A percentile compares a stretch with the other conserved stretches of the same genome.
phyloP scores from a whole-genome alignment of 352 stramenopile genomes.

The Globisporangium emineosum region DNA sequence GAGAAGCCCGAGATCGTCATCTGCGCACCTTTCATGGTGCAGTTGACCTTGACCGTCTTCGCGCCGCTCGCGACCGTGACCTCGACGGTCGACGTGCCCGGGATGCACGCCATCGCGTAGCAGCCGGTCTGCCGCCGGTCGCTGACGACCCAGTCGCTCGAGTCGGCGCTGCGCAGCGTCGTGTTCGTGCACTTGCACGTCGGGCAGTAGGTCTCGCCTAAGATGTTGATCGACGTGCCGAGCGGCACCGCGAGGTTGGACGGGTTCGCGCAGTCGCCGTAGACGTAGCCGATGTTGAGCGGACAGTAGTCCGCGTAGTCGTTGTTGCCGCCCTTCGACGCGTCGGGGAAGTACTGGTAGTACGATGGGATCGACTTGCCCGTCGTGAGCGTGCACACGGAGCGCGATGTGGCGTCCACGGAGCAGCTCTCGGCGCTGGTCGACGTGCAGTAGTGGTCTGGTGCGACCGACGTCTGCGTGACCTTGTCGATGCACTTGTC shows the following conservation, averaged over 20 bases:
- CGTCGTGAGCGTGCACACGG: slow-evolving; percentile 52
- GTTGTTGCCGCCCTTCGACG: slow-evolving; percentile 49
- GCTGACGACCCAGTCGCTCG: slow-evolving; percentile 54
- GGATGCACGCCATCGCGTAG: slow-evolving; percentile 68
- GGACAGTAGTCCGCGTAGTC: slow-evolving; percentile 78
- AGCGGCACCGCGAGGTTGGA: slow-evolving; percentile 47
- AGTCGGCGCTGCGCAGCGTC: slow-evolving; percentile 62
- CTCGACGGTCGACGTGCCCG: slow-evolving; percentile 28
- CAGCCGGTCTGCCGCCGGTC: slow-evolving; percentile 62
- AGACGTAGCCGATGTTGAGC: slow-evolving; percentile 65
- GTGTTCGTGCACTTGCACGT: slow-evolving; percentile 71
- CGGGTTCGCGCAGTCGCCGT: slow-evolving; percentile 61
- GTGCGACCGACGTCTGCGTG: slow-evolving; percentile 36
- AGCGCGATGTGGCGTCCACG: slow-evolving; percentile 65
- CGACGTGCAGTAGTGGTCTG: slow-evolving; percentile 66
- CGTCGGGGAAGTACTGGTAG: slow-evolving; percentile 64
- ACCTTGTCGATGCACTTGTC: slow-evolving; percentile 64
- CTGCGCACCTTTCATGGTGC: slow-evolving; percentile 35
- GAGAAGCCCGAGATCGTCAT: slow-evolving; percentile 44
- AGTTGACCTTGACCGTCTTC: slow-evolving; percentile 31
- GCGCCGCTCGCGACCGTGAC: slow-evolving; percentile 32
- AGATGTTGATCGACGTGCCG: slow-evolving; percentile 62
- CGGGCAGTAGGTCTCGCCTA: slow-evolving; percentile 72
- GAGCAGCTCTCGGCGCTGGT: slow-evolving; percentile 66
- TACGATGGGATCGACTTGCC: slow-evolving; percentile 38